phyloP scores from a whole-genome alignment of 2,329 filamentous ascomycete genomes.

The Pseudocercospora fijiensis region DNA sequence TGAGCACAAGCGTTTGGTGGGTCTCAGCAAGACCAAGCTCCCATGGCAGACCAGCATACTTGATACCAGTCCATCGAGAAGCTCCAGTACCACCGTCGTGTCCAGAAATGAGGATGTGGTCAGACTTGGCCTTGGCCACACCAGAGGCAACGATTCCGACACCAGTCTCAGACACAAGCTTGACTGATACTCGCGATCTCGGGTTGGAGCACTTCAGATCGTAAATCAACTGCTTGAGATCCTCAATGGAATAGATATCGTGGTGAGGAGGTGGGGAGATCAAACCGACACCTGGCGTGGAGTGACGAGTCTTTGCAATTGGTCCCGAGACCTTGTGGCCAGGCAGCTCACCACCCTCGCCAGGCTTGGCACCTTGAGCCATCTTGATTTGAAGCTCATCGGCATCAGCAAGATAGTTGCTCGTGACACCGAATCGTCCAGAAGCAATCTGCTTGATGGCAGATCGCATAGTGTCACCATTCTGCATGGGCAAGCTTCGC shows the following conservation, averaged over 20 bases:
- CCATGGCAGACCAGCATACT: constrained; percentile 95
- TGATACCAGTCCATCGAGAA: constrained; percentile 97
- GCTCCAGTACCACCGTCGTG: constrained; percentile 97
- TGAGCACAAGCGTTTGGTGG: constrained; percentile 92
- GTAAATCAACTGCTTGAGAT: constrained; percentile 96
- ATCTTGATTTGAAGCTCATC: constrained; percentile 99
- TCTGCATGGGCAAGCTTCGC: constrained; percentile 79
- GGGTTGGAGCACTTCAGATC: constrained; percentile 96
- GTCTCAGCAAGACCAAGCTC: constrained; percentile 95
- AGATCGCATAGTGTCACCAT: constrained; percentile 94
- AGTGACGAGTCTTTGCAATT: constrained; percentile 92
- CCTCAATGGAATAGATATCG: constrained; percentile 98
- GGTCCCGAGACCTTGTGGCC: constrained; percentile 95
- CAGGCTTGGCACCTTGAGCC: constrained; percentile 96
- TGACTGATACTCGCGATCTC: constrained; percentile 87
- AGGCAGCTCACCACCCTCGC: constrained; percentile 94
- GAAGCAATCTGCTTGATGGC: constrained; percentile 98
- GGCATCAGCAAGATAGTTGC: constrained; percentile 88
- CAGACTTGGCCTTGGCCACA: constrained; percentile 95
- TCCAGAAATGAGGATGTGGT: constrained; percentile 94
- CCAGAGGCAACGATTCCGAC: constrained; percentile 96
- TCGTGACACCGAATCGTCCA: constrained; percentile 93
- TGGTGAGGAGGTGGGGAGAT: constrained; percentile 96
- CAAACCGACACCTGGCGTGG: constrained; percentile 90
- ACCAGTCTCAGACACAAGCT: constrained; percentile 95